A percentile compares a stretch with the other conserved stretches of the same genome.
These are phyloP conservation scores for Symbiodinium pilosum DNA, from an alignment of 73 alveolate species.

Conservation along the genomic window DNA sequence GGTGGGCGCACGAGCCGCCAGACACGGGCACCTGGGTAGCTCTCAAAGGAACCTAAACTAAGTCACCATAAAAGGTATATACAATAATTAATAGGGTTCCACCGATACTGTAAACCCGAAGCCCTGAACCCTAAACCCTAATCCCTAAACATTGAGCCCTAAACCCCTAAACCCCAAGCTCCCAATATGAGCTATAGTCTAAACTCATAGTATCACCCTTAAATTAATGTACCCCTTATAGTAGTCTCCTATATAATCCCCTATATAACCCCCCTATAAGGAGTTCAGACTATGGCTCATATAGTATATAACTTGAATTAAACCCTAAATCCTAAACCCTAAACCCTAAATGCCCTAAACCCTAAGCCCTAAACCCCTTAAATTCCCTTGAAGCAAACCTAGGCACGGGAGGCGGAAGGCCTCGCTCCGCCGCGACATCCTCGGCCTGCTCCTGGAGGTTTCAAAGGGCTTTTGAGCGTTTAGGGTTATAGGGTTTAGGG, in stretches of 20 bases:
- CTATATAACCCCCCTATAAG: too few relatives aligned
- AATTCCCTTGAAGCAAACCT: not conserved
- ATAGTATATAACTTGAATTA: too few relatives aligned
- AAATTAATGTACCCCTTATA: too few relatives aligned
- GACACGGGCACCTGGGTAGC: too few relatives aligned
- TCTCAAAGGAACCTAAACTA: not conserved
- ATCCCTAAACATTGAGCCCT: not conserved
- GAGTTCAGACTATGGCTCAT: too few relatives aligned
- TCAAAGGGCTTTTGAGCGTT: not conserved
- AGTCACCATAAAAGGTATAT: not conserved
- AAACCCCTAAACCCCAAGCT: not conserved
- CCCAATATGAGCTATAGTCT: not conserved
- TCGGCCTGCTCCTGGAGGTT: not conserved
- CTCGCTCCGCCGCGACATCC: not conserved
- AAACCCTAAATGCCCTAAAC: not conserved
- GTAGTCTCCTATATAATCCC: not conserved
- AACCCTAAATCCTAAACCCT: not conserved
- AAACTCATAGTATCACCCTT: too few relatives aligned
- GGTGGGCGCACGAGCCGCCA: too few relatives aligned
- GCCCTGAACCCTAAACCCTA: too few relatives aligned
- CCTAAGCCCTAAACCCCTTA: not conserved
- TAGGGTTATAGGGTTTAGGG: not conserved
- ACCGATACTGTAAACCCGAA: too few relatives aligned
- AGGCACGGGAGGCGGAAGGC: not conserved
- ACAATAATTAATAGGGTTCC: too few relatives aligned